Evolutionary conservation across 2,329 filamentous ascomycete genomes (phyloP).

Genomic region (Ascochyta fabae): DNA sequence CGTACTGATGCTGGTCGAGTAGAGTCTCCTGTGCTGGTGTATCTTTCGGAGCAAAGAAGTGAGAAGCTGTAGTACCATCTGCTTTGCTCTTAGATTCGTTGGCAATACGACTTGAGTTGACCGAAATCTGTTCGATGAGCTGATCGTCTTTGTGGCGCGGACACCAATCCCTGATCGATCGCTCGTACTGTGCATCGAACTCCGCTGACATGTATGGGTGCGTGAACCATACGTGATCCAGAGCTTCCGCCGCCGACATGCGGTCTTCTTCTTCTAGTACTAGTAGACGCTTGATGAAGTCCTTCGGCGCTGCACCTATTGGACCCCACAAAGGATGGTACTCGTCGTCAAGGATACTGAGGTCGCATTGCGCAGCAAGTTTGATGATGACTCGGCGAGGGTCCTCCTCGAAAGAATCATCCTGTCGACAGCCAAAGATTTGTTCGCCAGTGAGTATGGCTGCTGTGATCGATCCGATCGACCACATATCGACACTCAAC

Average conservation of each 20-base stretch:
- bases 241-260: slow-evolving; percentile 60
- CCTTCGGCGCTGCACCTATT: slow-evolving; percentile 54
- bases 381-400: slow-evolving; percentile 38
- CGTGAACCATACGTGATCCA: slow-evolving; percentile 64
- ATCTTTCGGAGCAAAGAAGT: not conserved
- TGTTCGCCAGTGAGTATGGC: slow-evolving; percentile 59
- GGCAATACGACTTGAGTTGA: no score
- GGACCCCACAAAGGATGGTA: slow-evolving; percentile 51
- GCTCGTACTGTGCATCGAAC: slow-evolving; percentile 58
- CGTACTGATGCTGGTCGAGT: not conserved
- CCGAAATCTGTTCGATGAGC: slow-evolving; percentile 38
- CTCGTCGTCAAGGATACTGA: slow-evolving; percentile 52
- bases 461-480: slow-evolving; percentile 62
- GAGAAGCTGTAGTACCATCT: not conserved
- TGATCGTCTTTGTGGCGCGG: slow-evolving; percentile 45
- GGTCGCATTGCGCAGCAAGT: slow-evolving; percentile 50
- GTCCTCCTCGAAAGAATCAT: slow-evolving; percentile 36
- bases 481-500: slow-evolving; percentile 67
- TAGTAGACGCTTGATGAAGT: slow-evolving; percentile 62
- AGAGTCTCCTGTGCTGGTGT: not conserved
- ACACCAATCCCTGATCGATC: slow-evolving; percentile 58
- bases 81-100: not conserved
- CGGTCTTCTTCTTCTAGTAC: slow-evolving; percentile 57
- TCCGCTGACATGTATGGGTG: slow-evolving; percentile 55
- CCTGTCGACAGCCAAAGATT: slow-evolving; percentile 51